Conservation (phyloP, 179 eudicot species). For the Beta lomatogona region DNA sequence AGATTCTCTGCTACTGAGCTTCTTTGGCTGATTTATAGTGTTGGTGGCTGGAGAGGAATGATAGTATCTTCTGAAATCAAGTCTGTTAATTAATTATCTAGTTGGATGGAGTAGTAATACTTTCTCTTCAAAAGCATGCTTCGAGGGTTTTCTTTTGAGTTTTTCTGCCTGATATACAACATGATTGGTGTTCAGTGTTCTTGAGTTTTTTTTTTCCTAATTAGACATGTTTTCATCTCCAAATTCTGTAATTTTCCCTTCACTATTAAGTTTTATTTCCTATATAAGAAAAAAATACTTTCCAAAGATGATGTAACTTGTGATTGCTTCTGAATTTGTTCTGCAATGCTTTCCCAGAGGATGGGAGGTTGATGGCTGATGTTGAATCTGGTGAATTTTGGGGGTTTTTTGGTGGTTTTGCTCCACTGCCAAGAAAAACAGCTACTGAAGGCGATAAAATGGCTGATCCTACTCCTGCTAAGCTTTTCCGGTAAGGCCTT, state of each 20-base stretch:
- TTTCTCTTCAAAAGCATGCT: neutral
- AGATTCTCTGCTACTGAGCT: neutral
- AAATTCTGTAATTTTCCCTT: neutral
- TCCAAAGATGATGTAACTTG: constrained; percentile 1
- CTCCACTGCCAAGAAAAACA: constrained; percentile 91
- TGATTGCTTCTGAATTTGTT: constrained; percentile 14
- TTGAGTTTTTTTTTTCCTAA: neutral
- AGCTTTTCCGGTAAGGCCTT: constrained; percentile 62
- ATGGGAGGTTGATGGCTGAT: constrained; percentile 94
- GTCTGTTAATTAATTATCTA: neutral
- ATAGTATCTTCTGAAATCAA: neutral
- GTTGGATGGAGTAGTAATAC: neutral
- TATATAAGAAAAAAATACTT: neutral
- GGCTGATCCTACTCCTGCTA: constrained; percentile 46
- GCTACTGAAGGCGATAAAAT: constrained; percentile 45
- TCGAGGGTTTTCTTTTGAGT: neutral
- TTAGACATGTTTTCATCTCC: neutral
- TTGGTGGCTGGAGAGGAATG: neutral
- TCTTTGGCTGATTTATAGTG: neutral
- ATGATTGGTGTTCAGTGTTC: no score
- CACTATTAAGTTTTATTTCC: neutral
- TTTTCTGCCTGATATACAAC: neutral
- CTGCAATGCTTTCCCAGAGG: constrained; percentile 55
- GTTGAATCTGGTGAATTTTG: constrained; percentile 98
- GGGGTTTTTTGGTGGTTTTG: constrained; percentile 99